Evolutionary conservation across 164 flowering plant species (phyloP).

Genomic region (Malania oleifera): DNA sequence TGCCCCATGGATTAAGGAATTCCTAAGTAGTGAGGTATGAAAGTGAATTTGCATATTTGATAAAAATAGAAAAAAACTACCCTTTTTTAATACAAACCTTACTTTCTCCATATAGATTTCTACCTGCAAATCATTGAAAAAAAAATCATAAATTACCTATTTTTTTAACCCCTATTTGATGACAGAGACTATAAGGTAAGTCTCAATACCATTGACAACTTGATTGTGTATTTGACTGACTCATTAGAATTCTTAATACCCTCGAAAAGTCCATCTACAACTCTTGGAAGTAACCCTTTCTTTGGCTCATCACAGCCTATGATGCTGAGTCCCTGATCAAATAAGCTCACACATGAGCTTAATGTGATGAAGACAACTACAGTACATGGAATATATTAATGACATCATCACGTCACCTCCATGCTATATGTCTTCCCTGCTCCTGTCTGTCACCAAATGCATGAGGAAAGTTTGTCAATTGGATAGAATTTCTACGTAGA

Average conservation of each 20-base stretch:
- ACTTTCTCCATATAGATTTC: slow-evolving; percentile 95
- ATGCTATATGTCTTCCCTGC: slow-evolving; percentile 95
- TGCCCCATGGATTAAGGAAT: background rate
- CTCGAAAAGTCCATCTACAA: slow-evolving; percentile 63
- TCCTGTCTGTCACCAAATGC: slow-evolving; percentile 59
- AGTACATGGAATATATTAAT: background rate
- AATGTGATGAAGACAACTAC: background rate
- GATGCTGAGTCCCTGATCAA: slow-evolving; percentile 62
- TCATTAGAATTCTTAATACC: slow-evolving; percentile 33
- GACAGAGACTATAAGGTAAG: background rate
- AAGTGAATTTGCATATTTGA: slow-evolving; percentile 1
- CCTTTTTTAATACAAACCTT: slow-evolving; percentile 44
- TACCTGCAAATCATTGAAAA: too few species aligned
- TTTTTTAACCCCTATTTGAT: background rate
- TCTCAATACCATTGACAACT: slow-evolving; percentile 70
- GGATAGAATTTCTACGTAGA: background rate
- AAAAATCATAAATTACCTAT: too few species aligned
- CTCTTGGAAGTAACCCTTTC: slow-evolving; percentile 78
- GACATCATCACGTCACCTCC: slow-evolving; percentile 51
- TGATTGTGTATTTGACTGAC: slow-evolving; percentile 40
- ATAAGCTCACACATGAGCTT: background rate
- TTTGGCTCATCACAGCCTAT: slow-evolving; percentile 36
- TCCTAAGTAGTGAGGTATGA: background rate
- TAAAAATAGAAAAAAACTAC: slow-evolving; percentile 5
- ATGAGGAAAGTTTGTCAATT: slow-evolving; percentile 5